Evolutionary conservation across 768 basidiomycete species (phyloP).

Genomic region (Suillus alpinus): DNA sequence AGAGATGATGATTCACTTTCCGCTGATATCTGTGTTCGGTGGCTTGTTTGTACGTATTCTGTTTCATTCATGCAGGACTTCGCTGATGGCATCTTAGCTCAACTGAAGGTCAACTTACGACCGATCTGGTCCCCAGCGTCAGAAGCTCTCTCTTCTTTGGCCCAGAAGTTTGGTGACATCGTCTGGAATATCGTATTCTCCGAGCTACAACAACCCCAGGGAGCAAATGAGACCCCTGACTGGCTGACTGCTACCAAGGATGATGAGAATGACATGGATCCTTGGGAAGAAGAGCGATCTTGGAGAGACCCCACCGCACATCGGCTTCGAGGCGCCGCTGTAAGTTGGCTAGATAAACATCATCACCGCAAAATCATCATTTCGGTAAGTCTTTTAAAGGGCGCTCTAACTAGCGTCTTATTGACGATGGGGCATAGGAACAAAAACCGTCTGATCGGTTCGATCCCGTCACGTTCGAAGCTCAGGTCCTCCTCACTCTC

Average conservation of each 20-base stretch:
- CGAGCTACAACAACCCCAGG: constrained; percentile 43
- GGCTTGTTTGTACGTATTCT: constrained; percentile 62
- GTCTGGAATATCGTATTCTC: constrained; percentile 72
- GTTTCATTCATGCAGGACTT: background rate
- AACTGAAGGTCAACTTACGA: constrained; percentile 89
- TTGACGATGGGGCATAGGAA: constrained; percentile 26
- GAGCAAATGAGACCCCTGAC: constrained; percentile 11
- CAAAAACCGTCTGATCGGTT: constrained; percentile 54
- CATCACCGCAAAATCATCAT: constrained; percentile 31
- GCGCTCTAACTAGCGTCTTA: background rate
- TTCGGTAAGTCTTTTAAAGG: constrained; percentile 25
- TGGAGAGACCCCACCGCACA: constrained; percentile 79
- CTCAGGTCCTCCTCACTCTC: constrained; percentile 71
- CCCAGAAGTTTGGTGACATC: constrained; percentile 58
- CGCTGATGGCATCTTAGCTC: constrained; percentile 44
- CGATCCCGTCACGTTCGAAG: constrained; percentile 73
- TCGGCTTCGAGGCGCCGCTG: constrained; percentile 49
- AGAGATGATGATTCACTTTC: constrained; percentile 47
- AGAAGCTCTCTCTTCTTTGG: constrained; percentile 54
- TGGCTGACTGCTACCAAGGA: constrained; percentile 25
- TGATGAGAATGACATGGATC: constrained; percentile 20
- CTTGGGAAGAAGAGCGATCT: constrained; percentile 66
- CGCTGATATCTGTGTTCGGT: constrained; percentile 64
- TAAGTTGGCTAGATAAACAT: constrained; percentile 42
- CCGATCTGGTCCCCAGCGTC: constrained; percentile 87